A percentile compares a stretch with the other conserved stretches of the same genome.
Evolutionary conservation across 139 green algal species (phyloP).

Genomic region (Tetraselmis chui): DNA sequence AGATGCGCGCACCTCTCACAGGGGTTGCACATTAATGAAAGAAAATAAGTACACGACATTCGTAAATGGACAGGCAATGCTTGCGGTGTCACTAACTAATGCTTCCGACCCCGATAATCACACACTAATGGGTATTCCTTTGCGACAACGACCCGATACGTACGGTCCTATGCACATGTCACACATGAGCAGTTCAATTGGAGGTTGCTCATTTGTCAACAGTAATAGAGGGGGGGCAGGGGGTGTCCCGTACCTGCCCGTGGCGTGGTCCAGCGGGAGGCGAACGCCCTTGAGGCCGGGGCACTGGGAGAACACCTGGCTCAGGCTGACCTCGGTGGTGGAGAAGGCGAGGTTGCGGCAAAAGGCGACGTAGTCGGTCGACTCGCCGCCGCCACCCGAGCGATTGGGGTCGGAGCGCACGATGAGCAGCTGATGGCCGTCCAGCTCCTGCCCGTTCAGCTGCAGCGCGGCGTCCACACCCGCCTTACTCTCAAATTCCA

Average conservation of each 20-base stretch:
- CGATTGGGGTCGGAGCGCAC: constrained; percentile 34
- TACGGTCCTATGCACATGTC: too few species aligned
- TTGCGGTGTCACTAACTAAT: too few species aligned
- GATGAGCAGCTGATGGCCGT: constrained; percentile 37
- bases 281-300: not conserved
- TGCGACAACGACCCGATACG: too few species aligned
- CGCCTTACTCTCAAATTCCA: constrained; percentile 56
- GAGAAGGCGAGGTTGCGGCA: not conserved
- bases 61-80: too few species aligned
- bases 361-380: not conserved
- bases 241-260: not conserved
- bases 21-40: too few species aligned
- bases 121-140: too few species aligned
- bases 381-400: not conserved
- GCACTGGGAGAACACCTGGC: not conserved
- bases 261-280: not conserved
- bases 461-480: constrained; percentile 39
- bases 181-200: too few species aligned
- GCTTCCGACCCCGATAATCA: too few species aligned
- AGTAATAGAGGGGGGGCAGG: too few species aligned
- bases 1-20: too few species aligned
- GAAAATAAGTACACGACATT: too few species aligned
- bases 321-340: not conserved
- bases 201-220: too few species aligned
- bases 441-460: constrained; percentile 34